phyloP scores from a whole-genome alignment of 1,284 basidiomycete genomes.

The Sanghuangporus weigelae region DNA sequence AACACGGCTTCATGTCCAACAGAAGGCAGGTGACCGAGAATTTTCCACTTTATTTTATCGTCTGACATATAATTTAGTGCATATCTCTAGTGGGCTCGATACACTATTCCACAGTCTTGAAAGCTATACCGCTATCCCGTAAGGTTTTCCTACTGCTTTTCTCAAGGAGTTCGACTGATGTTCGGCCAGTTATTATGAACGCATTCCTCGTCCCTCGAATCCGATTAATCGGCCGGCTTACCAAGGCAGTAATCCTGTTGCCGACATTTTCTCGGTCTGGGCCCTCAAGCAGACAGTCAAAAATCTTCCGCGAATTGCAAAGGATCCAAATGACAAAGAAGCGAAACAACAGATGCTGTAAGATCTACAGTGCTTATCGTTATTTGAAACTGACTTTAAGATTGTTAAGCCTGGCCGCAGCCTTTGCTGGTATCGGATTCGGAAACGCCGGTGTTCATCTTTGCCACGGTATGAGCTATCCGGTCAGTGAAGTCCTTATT shows the following conservation, averaged over 20 bases:
- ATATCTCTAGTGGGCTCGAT: slow-evolving; percentile 89
- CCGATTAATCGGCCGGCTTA: slow-evolving; percentile 90
- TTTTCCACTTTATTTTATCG: not conserved
- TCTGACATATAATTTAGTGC: slow-evolving; percentile 47
- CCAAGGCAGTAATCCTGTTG: slow-evolving; percentile 94
- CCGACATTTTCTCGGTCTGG: slow-evolving; percentile 96
- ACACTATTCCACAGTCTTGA: slow-evolving; percentile 94
- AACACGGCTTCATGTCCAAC: slow-evolving; percentile 82
- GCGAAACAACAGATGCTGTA: slow-evolving; percentile 91
- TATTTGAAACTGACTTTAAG: not conserved
- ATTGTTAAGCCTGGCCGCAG: slow-evolving; percentile 64
- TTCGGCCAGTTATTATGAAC: slow-evolving; percentile 71
- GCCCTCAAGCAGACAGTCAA: slow-evolving; percentile 88
- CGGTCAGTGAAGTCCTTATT: slow-evolving; percentile 38
- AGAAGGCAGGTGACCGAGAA: not conserved
- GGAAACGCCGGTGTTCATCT: slow-evolving; percentile 93
- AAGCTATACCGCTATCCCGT: slow-evolving; percentile 89
- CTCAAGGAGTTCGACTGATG: slow-evolving; percentile 9
- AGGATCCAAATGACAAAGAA: slow-evolving; percentile 75
- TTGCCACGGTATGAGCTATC: slow-evolving; percentile 85
- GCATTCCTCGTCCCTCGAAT: slow-evolving; percentile 84
- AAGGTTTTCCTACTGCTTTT: slow-evolving; percentile 24
- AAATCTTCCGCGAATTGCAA: slow-evolving; percentile 84
- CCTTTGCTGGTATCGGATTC: slow-evolving; percentile 93
- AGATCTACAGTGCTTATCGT: slow-evolving; percentile 24